These are phyloP conservation scores for Aspergillus sp. DNA, from an alignment of 2,329 filamentous ascomycete species.

Conservation along the genomic window DNA sequence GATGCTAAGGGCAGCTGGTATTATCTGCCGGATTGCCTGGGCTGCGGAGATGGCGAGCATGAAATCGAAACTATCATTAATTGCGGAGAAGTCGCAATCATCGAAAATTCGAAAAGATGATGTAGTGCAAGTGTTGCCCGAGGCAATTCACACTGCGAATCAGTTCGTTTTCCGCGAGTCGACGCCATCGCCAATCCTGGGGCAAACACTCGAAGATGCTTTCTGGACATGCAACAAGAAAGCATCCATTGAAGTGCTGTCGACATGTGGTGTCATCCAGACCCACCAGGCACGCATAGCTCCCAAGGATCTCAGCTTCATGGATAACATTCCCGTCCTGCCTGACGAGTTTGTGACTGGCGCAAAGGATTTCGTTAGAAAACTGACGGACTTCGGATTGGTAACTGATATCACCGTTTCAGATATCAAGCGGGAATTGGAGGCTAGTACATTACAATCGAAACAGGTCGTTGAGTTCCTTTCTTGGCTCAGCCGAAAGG, in stretches of 20 bases:
- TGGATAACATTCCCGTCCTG: slow-evolving; percentile 80
- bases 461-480: slow-evolving; percentile 75
- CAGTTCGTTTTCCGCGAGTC: slow-evolving; percentile 86
- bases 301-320: slow-evolving; percentile 64
- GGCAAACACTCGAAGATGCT: slow-evolving; percentile 81
- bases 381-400: slow-evolving; percentile 73
- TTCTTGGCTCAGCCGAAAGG: slow-evolving; percentile 69
- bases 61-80: slow-evolving; percentile 49
- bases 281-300: slow-evolving; percentile 73
- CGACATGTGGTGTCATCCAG: slow-evolving; percentile 76
- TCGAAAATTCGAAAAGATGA: slow-evolving; percentile 54
- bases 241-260: slow-evolving; percentile 77
- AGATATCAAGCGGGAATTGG: slow-evolving; percentile 77
- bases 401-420: slow-evolving; percentile 79
- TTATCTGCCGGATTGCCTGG: slow-evolving; percentile 82
- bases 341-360: slow-evolving; percentile 64
- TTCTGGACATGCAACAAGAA: slow-evolving; percentile 90
- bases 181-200: slow-evolving; percentile 75
- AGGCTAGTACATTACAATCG: slow-evolving; percentile 69
- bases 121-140: slow-evolving; percentile 61
- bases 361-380: slow-evolving; percentile 64
- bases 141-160: slow-evolving; percentile 72
- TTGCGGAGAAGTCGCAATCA: slow-evolving; percentile 22
- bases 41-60: slow-evolving; percentile 76
- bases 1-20: slow-evolving; percentile 81